A percentile compares a stretch with the other conserved stretches of the same genome.
Evolutionary conservation across 306 rosid species (phyloP).

Genomic region (Rosa multiflora): DNA sequence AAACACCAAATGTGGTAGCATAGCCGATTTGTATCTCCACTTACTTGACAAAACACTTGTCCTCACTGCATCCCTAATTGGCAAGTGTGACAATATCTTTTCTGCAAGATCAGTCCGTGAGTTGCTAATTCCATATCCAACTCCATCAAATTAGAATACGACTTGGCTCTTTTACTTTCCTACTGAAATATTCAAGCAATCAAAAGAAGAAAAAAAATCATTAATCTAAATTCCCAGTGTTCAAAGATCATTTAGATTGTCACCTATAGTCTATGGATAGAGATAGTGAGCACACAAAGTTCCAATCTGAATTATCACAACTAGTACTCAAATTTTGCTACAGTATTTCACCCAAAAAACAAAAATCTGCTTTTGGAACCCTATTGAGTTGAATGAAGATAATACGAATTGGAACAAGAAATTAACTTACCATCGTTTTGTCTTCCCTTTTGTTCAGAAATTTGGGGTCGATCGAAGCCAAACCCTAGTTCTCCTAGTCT

Average conservation of each 20-base stretch:
- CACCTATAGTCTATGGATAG: no score
- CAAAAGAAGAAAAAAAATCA: no score
- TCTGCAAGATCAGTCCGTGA: slow-evolving; percentile 46
- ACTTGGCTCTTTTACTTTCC: slow-evolving; percentile 7
- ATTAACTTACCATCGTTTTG: not conserved
- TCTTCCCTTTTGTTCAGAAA: not conserved
- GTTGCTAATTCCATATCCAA: slow-evolving; percentile 44
- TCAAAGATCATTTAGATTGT: no score
- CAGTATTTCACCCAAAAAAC: no score
- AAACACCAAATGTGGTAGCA: slow-evolving; percentile 44
- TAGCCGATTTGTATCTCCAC: slow-evolving; percentile 54
- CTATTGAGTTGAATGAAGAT: no score
- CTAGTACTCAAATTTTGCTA: no score
- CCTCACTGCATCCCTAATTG: slow-evolving; percentile 52
- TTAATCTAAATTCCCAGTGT: no score
- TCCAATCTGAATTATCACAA: no score
- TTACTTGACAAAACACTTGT: slow-evolving; percentile 54
- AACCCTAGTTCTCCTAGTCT: not conserved
- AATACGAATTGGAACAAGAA: not conserved
- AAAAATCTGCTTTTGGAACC: no score
- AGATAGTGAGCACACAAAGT: no score
- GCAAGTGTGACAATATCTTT: slow-evolving; percentile 42
- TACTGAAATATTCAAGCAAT: slow-evolving; percentile 20
- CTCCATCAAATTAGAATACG: slow-evolving; percentile 28
- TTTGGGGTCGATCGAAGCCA: not conserved